phyloP scores from a whole-genome alignment of 2,329 filamentous ascomycete species.

The Rosellinia necatrix region DNA sequence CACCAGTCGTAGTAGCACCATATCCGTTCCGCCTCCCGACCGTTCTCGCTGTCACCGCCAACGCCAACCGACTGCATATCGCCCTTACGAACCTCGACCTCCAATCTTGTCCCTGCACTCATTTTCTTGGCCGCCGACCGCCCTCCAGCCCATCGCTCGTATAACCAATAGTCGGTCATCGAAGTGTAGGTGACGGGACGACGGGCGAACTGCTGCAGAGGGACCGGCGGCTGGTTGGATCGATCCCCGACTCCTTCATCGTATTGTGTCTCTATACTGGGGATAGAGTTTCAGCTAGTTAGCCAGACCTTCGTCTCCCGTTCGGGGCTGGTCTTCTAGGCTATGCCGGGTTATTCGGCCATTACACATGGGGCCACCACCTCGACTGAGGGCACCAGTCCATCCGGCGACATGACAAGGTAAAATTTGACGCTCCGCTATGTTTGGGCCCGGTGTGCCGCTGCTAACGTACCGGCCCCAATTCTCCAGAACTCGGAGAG shows the following conservation, averaged over 20 bases:
- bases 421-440: constrained; percentile 34
- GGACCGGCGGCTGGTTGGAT: not conserved
- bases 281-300: constrained; percentile 1
- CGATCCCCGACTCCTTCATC: not conserved
- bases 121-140: not conserved
- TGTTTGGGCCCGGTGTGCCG: not conserved
- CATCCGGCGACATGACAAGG: constrained; percentile 55
- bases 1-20: not conserved
- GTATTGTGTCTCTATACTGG: not conserved
- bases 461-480: constrained; percentile 5
- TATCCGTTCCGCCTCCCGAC: not conserved
- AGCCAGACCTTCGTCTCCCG: constrained; percentile 2
- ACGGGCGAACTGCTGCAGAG: too few species aligned
- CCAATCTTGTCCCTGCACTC: not conserved
- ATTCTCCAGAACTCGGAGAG: constrained; percentile 55
- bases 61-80: not conserved
- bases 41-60: not conserved
- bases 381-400: constrained; percentile 42
- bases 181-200: too few species aligned
- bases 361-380: constrained; percentile 54
- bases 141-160: not conserved
- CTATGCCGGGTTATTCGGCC: constrained; percentile 61
- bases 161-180: constrained; percentile 1
- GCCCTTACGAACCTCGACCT: not conserved
- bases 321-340: constrained; percentile 31